These are phyloP conservation scores for Pseudonitzschia delicatissima DNA, from an alignment of 108 stramenopile species.

Conservation along the genomic window DNA sequence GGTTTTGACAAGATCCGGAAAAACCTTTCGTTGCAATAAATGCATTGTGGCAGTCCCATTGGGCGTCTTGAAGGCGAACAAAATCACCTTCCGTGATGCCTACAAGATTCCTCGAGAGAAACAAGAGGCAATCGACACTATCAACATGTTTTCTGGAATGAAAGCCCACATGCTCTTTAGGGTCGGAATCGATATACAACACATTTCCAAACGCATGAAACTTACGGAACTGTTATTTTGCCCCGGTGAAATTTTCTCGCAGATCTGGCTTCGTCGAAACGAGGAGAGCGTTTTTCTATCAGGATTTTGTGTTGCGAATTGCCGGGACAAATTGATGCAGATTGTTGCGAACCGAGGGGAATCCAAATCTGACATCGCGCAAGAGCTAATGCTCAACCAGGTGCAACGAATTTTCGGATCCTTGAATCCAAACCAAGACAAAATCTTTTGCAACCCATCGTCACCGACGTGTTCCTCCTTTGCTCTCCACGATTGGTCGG, in stretches of 20 bases:
- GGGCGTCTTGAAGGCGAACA: conserved; percentile 14
- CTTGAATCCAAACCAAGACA: not conserved
- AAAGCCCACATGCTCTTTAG: conserved; percentile 33
- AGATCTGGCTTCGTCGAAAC: conserved; percentile 36
- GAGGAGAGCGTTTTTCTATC: conserved; percentile 25
- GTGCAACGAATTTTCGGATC: conserved; percentile 17
- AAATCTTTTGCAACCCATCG: not conserved
- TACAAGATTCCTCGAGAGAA: conserved; percentile 18
- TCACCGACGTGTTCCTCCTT: conserved; percentile 34
- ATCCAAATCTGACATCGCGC: conserved; percentile 3
- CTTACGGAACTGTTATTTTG: conserved; percentile 31
- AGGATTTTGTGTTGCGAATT: conserved; percentile 27
- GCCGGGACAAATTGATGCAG: conserved; percentile 6
- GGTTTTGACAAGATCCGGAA: not conserved
- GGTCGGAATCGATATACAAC: conserved; percentile 20
- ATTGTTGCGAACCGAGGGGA: not conserved
- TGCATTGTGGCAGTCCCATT: conserved; percentile 30
- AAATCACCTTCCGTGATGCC: conserved; percentile 18
- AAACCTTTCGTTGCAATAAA: conserved; percentile 17
- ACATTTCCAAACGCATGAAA: not conserved
- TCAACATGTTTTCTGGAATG: conserved; percentile 33
- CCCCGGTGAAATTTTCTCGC: conserved; percentile 27
- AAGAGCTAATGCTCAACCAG: conserved; percentile 11
- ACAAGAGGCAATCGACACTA: conserved; percentile 20
- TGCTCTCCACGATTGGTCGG: conserved; percentile 40